phyloP scores from a whole-genome alignment of 441 rosid genomes.

The Melastoma candidum region DNA sequence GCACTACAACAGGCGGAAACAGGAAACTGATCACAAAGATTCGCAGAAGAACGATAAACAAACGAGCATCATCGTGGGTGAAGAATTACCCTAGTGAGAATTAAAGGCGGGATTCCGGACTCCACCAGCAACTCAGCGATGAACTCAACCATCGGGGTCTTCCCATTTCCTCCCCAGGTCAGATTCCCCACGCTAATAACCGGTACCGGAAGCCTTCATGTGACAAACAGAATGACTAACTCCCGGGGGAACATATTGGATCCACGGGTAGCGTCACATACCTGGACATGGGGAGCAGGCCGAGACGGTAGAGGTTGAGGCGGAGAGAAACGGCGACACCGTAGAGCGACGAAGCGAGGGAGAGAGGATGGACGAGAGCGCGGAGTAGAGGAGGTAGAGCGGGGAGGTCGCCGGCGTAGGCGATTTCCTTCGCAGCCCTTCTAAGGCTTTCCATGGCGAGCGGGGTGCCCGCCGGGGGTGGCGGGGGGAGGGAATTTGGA shows the following conservation, averaged over 20 bases:
- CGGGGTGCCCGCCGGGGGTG: not conserved
- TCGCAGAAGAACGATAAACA: too few species aligned
- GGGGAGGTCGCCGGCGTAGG: conserved; percentile 38
- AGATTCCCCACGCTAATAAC: conserved; percentile 87
- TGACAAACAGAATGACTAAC: conserved; percentile 2
- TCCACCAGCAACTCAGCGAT: conserved; percentile 40
- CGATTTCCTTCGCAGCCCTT: conserved; percentile 50
- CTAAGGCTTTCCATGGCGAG: conserved; percentile 51
- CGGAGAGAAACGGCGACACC: conserved; percentile 43
- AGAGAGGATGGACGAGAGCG: conserved; percentile 50
- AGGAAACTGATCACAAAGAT: not conserved
- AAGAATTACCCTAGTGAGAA: conserved; percentile 59
- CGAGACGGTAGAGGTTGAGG: conserved; percentile 35
- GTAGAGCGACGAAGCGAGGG: conserved; percentile 50
- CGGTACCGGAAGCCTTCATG: conserved; percentile 61
- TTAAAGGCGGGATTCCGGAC: conserved; percentile 58
- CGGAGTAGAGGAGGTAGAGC: conserved; percentile 41
- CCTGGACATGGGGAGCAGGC: conserved; percentile 43
- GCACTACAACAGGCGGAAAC: not conserved
- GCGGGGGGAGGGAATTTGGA: too few species aligned
- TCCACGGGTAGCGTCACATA: conserved; percentile 2
- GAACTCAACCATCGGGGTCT: conserved; percentile 87
- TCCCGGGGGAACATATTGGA: not conserved
- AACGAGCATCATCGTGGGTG: not conserved
- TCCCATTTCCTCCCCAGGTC: conserved; percentile 94